Base-by-base conservation (phyloP, 2,329 filamentous ascomycete genomes). In the Arthroderma uncinatum region DNA sequence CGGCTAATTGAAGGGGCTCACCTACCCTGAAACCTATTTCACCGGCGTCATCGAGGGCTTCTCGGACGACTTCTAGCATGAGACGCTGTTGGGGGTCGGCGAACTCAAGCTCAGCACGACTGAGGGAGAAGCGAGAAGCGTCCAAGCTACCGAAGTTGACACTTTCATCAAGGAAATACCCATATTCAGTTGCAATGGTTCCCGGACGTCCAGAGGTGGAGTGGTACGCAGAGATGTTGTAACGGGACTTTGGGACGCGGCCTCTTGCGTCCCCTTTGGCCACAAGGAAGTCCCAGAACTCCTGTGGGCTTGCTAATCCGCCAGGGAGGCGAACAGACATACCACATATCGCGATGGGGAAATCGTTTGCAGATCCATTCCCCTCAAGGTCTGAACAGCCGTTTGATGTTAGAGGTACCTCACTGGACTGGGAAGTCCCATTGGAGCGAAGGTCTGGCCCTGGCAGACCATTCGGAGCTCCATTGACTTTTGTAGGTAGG, bases 1-100 rank as follows among this genome's bases (percentile, higher is more conserved):
- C n/a, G n/a, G 54, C 71, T 14, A 61, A 66, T 37, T 61, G n/a
- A n/a, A n/a, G n/a, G n/a, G n/a, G 70, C 60, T 58, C 64, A 57
- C 40, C 69, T n/a, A n/a, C 70, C 58, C 53, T 58, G 62, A 58
- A 68, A 60, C 21, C 61, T 19, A 25, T 50, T 16, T n/a, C 21
- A 12, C 47, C 47, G 9, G 67, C 30, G 2, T 58, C 61, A 36
- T 64, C 55, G 5, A 72, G 55, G 10, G 64, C 65, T 44, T 72
- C 69, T 36, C 65, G 66, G 0, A 65, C 64, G 54, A 68, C 67
- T 54, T 72, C 70, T 42, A 72, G 59, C 1, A 70, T 56, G 33
- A 67, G 54, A 1, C 68, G 61, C 48, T 71, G 69, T 54, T 71
- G 69, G 0, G 70, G 69, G 44, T 72, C 70, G 10, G 67, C 25